Evolutionary conservation across 176 grass and related monocot genomes (phyloP).

Genomic region (Carex pumila): DNA sequence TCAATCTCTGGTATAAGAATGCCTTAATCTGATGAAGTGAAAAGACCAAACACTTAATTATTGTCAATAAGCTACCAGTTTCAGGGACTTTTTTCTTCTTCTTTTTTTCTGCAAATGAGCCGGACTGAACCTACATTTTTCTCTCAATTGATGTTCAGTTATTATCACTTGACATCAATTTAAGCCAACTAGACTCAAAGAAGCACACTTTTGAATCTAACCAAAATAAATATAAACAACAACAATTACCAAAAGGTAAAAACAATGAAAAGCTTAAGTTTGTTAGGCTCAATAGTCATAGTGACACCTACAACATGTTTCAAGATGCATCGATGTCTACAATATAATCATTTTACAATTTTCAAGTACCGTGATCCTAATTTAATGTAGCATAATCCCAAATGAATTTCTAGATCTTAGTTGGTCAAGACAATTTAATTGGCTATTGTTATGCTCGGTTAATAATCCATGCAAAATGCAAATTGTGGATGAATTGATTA

Average conservation of each 20-base stretch:
- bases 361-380: not conserved
- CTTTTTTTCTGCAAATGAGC: not conserved
- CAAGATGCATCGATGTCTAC: not conserved
- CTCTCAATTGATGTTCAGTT: not conserved
- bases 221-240: not conserved
- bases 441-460: not conserved
- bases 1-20: slow-evolving; percentile 66
- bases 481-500: slow-evolving; percentile 1
- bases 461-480: not conserved
- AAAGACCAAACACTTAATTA: not conserved
- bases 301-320: not conserved
- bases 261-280: not conserved
- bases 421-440: not conserved
- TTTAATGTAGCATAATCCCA: not conserved
- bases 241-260: not conserved
- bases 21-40: slow-evolving; percentile 59
- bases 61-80: not conserved
- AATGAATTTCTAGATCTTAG: not conserved
- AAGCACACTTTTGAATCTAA: not conserved
- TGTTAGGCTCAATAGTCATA: not conserved
- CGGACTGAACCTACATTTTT: not conserved
- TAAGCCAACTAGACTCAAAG: not conserved
- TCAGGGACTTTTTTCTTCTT: not conserved
- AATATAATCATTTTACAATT: not conserved
- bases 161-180: not conserved